A percentile compares a stretch with the other conserved stretches of the same genome.
phyloP scores from a whole-genome alignment of 1,284 basidiomycete species.

The Mycocalia duriaeana region DNA sequence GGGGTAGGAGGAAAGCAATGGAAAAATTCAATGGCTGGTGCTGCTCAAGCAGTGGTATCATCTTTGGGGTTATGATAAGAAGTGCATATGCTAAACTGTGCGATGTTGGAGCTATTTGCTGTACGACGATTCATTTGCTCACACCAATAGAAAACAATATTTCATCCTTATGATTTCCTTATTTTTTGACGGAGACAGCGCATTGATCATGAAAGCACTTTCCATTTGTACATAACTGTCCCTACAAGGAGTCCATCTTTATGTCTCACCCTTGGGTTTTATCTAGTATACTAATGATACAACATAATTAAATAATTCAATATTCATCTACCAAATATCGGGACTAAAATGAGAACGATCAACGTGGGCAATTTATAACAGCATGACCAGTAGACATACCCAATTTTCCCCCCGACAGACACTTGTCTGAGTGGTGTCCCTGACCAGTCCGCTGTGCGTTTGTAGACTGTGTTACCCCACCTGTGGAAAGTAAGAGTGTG shows the following conservation, averaged over 20 bases:
- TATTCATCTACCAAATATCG: slow-evolving; percentile 14
- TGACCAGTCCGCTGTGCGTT: slow-evolving; percentile 33
- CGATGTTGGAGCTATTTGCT: no score
- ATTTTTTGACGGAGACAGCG: no score
- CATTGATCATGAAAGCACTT: no score
- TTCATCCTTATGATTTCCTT: no score
- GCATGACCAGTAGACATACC: slow-evolving; percentile 24
- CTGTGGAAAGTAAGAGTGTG: slow-evolving; percentile 13
- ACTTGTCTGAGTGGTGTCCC: slow-evolving; percentile 19
- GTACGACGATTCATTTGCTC: no score
- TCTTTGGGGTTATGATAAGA: neutral
- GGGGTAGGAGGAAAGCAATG: slow-evolving; percentile 36
- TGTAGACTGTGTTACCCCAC: slow-evolving; percentile 43
- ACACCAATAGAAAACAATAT: no score
- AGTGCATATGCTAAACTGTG: no score
- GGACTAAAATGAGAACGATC: slow-evolving; percentile 9
- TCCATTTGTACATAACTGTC: no score
- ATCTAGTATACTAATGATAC: slow-evolving; percentile 20
- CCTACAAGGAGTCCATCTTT: no score
- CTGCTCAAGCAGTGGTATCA: slow-evolving; percentile 27
- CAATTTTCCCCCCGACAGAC: slow-evolving; percentile 22
- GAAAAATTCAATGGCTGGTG: slow-evolving; percentile 40
- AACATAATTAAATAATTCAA: slow-evolving; percentile 14
- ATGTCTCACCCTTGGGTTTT: no score
- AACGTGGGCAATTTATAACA: neutral